These are phyloP conservation scores for Simplicillium aogashimaense DNA, from an alignment of 2,329 filamentous ascomycete species.

Conservation along the genomic window DNA sequence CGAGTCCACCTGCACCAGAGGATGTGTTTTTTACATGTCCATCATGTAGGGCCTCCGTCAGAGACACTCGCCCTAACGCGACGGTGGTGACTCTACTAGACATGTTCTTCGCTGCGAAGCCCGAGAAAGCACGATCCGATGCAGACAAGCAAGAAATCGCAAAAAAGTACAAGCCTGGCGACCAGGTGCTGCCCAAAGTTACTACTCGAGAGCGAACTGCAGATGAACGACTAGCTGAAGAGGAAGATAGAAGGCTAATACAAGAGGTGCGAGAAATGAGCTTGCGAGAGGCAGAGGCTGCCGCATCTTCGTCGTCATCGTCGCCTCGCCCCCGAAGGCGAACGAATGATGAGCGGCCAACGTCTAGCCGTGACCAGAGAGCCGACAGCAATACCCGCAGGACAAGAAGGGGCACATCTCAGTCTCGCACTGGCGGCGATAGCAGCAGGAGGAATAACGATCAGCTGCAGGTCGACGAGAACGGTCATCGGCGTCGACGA, in stretches of 20 bases:
- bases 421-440: constrained; percentile 13
- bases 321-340: constrained; percentile 18
- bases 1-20: constrained; percentile 36
- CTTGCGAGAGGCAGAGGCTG: constrained; percentile 54
- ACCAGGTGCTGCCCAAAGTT: constrained; percentile 63
- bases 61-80: constrained; percentile 82
- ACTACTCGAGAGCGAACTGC: constrained; percentile 38
- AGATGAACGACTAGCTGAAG: constrained; percentile 45
- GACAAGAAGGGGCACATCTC: constrained; percentile 11
- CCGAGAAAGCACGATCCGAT: constrained; percentile 57
- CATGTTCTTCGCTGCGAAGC: constrained; percentile 75
- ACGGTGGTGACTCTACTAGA: constrained; percentile 83
- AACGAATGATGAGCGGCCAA: constrained; percentile 19
- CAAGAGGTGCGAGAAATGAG: constrained; percentile 66
- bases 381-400: constrained; percentile 19
- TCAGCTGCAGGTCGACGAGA: constrained; percentile 25
- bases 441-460: constrained; percentile 18
- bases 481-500: constrained; percentile 21
- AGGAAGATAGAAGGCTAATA: constrained; percentile 59
- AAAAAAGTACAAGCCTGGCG: constrained; percentile 68
- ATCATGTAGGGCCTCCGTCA: constrained; percentile 77
- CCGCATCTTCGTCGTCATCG: constrained; percentile 22
- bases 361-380: constrained; percentile 19
- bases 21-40: constrained; percentile 71
- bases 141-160: constrained; percentile 70